Evolutionary conservation across 2,329 filamentous ascomycete species (phyloP).

Genomic region (Epichloe sylvatica): DNA sequence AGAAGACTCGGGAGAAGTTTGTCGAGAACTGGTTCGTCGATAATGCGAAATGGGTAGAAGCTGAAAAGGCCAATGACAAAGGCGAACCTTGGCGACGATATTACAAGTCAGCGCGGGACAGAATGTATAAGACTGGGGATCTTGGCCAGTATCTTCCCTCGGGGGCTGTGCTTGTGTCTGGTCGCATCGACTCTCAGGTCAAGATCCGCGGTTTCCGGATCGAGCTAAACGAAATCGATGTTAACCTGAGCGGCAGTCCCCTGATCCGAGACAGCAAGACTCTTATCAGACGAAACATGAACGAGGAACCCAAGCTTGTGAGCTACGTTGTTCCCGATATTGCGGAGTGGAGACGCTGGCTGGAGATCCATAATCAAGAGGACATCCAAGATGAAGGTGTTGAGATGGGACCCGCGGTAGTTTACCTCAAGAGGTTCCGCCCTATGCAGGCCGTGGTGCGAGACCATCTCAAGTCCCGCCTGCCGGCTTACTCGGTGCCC

Average conservation of each 20-base stretch:
- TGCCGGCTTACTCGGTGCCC: constrained; percentile 22
- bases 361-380: constrained; percentile 39
- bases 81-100: constrained; percentile 63
- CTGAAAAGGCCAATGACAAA: constrained; percentile 16
- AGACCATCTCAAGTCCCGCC: constrained; percentile 54
- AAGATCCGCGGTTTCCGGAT: constrained; percentile 95
- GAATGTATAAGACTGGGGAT: constrained; percentile 79
- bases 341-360: constrained; percentile 56
- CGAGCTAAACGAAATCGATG: constrained; percentile 87
- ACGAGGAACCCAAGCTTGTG: constrained; percentile 65
- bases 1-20: constrained; percentile 62
- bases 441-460: constrained; percentile 37
- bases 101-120: constrained; percentile 71
- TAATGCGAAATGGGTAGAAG: constrained; percentile 7
- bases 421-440: constrained; percentile 32
- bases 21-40: constrained; percentile 71
- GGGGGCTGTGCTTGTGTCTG: constrained; percentile 64
- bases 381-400: constrained; percentile 40
- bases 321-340: constrained; percentile 78
- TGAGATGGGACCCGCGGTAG: constrained; percentile 27
- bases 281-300: constrained; percentile 40
- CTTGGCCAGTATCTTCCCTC: constrained; percentile 58
- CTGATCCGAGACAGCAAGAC: constrained; percentile 77
- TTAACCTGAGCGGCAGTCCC: constrained; percentile 58
- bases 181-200: constrained; percentile 75